Evolutionary conservation across 768 basidiomycete species (phyloP), one percentile per base, ranked within the genome.

Genomic region (Lactifluus hygrophoroides): DNA sequence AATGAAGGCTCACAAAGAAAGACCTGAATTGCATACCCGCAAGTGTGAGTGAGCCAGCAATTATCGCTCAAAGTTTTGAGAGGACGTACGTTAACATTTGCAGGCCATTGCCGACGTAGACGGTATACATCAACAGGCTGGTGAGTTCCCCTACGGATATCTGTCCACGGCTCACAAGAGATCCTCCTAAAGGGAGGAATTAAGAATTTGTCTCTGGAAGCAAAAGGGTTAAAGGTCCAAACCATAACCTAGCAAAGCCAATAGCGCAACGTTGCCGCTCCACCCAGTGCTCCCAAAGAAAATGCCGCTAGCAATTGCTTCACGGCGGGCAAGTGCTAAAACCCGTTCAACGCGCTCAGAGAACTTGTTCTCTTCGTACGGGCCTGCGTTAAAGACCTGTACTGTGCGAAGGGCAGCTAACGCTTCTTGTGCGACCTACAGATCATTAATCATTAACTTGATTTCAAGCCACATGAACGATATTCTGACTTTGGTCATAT

Each of bases 81-180:
- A 57, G 3, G 43, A 74, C 81, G 64, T 70, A 89, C 86, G 85
- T 87, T 60, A 90, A 75, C 82, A 87, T 86, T 66, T 86, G 84
- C 57, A 90, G 71, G 32, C 90, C 87, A 65, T 77, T 84, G 16
- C 91, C 86, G 37, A 91, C 91, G 66, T 90, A 96, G 55, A 88
- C 88, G 25, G 92, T 93, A 70, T 97, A 97, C 44, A 96, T 79
- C 57, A 96, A 74, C 48, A 96, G 73, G 69, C 88, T 92, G 1
- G 90, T 95, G 65, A 97, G 71, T 62, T 94, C 91, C 25, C 94
- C 95, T 42, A 97, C 90, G 9, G 92, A 86, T 63, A 99, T 95
- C 37, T 82, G 82, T 3, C 92, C 91, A 48, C 77, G 77, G 16
- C 91, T 89, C 28, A 99, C 95, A 4, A 99, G 81, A 19, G 87